Percentiles rank a stretch among this genome's conserved stretches.
Conservation (phyloP, 2,329 filamentous ascomycete species). For the Onygenales sp. region DNA sequence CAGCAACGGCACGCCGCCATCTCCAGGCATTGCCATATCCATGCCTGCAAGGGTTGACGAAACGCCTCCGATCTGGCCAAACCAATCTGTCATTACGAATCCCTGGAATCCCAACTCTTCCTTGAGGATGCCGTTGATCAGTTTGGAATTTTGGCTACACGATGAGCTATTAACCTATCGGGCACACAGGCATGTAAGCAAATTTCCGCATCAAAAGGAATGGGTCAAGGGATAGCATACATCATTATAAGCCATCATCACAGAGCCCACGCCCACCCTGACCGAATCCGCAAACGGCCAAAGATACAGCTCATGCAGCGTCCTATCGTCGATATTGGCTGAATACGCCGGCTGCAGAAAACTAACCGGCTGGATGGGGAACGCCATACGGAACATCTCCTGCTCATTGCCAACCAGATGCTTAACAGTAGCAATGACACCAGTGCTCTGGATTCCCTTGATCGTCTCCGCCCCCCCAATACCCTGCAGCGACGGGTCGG, state of each 20-base stretch:
- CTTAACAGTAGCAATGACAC: constrained; percentile 49
- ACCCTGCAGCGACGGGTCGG: constrained; percentile 57
- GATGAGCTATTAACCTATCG: constrained; percentile 55
- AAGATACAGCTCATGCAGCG: constrained; percentile 36
- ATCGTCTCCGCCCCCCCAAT: constrained; percentile 43
- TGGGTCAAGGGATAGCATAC: constrained; percentile 14
- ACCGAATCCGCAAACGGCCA: constrained; percentile 45
- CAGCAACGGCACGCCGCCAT: constrained; percentile 42
- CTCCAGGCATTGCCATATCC: constrained; percentile 63
- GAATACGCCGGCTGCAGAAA: constrained; percentile 26
- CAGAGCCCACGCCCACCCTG: constrained; percentile 37
- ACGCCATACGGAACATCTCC: constrained; percentile 41
- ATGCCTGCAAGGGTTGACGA: constrained; percentile 52
- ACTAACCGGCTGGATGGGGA: constrained; percentile 16
- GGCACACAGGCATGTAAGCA: not conserved
- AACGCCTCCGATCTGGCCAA: constrained; percentile 51
- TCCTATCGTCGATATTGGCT: constrained; percentile 42
- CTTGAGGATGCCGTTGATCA: constrained; percentile 61
- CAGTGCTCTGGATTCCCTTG: constrained; percentile 47
- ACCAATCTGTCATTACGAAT: constrained; percentile 62
- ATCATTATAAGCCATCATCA: constrained; percentile 37
- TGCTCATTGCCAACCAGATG: constrained; percentile 46
- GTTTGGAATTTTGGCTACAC: constrained; percentile 57
- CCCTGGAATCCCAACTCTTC: constrained; percentile 67
- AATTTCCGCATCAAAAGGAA: not conserved